Evolutionary conservation across 106 monocot genomes (phyloP).

Genomic region (Dioscorea alata): DNA sequence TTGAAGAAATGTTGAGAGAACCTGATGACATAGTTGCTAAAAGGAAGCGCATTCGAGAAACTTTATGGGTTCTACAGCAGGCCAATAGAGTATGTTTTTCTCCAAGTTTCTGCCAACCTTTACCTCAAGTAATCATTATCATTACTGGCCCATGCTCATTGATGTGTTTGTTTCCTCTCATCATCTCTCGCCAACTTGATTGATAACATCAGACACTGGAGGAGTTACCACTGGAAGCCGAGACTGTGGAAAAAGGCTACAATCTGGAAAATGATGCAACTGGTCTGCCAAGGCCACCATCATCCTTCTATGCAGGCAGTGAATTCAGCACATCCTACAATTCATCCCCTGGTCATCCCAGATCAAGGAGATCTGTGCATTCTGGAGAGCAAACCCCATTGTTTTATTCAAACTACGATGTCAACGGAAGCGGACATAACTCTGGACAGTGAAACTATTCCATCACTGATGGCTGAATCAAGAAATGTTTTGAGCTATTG

Average conservation of each 20-base stretch:
- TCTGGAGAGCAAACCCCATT: slow-evolving; percentile 44
- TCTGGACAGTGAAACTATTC: slow-evolving; percentile 25
- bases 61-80: slow-evolving; percentile 56
- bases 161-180: too few relatives aligned
- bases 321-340: slow-evolving; percentile 19
- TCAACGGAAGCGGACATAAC: slow-evolving; percentile 17
- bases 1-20: slow-evolving; percentile 82
- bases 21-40: slow-evolving; percentile 66
- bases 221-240: slow-evolving; percentile 69
- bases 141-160: too few relatives aligned
- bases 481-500: too few relatives aligned
- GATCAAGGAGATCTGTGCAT: slow-evolving; percentile 34
- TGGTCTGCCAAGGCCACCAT: slow-evolving; percentile 54
- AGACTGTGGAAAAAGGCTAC: slow-evolving; percentile 53
- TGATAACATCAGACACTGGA: slow-evolving; percentile 53
- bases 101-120: neutral
- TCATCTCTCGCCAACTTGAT: neutral
- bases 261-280: slow-evolving; percentile 36
- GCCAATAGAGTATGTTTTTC: slow-evolving; percentile 48
- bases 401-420: slow-evolving; percentile 16
- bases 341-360: slow-evolving; percentile 36
- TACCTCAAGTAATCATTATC: too few relatives aligned
- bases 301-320: slow-evolving; percentile 7
- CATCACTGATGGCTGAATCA: slow-evolving; percentile 5
- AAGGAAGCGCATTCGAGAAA: slow-evolving; percentile 63